Conservation (phyloP, 495 filamentous ascomycete genomes). For the Podospora anserina region DNA sequence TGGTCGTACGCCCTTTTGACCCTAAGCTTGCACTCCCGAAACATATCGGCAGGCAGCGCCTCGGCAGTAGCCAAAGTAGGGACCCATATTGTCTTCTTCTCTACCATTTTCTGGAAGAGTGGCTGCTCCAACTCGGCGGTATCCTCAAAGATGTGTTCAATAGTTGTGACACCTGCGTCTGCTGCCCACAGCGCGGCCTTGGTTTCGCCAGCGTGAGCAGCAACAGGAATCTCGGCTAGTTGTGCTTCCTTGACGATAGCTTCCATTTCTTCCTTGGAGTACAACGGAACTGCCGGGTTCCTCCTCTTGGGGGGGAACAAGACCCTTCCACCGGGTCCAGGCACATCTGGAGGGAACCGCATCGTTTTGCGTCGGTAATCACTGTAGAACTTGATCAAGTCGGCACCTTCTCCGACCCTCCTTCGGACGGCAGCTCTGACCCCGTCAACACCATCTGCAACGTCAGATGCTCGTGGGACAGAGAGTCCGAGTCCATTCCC, state of each 20-base stretch:
- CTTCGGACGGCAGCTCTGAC: constrained; percentile 47
- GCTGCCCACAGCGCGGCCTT: constrained; percentile 46
- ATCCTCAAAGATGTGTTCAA: constrained; percentile 50
- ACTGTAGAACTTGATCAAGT: constrained; percentile 54
- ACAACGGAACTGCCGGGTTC: constrained; percentile 45
- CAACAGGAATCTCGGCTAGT: constrained; percentile 40
- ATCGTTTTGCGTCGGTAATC: constrained; percentile 50
- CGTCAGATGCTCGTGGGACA: constrained; percentile 42
- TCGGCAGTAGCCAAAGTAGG: constrained; percentile 48
- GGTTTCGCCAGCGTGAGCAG: constrained; percentile 44
- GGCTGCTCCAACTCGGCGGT: constrained; percentile 35
- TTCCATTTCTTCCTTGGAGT: constrained; percentile 50
- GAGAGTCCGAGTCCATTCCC: constrained; percentile 20
- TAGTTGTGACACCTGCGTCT: constrained; percentile 47
- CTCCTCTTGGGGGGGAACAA: constrained; percentile 30
- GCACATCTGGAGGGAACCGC: constrained; percentile 39
- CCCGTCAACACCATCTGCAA: constrained; percentile 44
- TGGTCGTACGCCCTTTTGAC: constrained; percentile 22
- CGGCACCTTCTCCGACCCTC: constrained; percentile 48
- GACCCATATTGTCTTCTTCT: constrained; percentile 45
- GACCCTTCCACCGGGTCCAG: constrained; percentile 22
- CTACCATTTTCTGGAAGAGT: constrained; percentile 37
- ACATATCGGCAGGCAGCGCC: constrained; percentile 17
- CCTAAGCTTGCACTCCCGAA: constrained; percentile 31
- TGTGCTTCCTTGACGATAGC: constrained; percentile 48